phyloP scores from a whole-genome alignment of 371 early-diverging fungal genomes.

The Zancudomyces culisetae region DNA sequence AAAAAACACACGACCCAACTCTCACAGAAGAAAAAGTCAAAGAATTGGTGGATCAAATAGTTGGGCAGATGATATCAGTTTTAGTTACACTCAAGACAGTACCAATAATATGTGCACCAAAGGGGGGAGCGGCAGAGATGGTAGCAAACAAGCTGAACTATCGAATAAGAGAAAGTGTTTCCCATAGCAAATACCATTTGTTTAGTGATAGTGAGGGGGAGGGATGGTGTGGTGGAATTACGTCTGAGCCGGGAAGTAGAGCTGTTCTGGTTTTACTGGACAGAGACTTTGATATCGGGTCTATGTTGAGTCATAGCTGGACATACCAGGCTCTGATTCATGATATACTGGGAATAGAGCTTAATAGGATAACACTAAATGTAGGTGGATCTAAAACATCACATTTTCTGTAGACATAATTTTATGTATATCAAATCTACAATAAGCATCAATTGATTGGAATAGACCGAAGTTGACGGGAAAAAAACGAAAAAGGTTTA shows the following conservation, averaged over 20 bases:
- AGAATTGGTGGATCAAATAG: conserved; percentile 50
- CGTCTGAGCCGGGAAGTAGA: conserved; percentile 10
- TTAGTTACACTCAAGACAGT: conserved; percentile 69
- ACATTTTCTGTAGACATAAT: no score
- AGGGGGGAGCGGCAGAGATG: conserved; percentile 86
- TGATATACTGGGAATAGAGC: conserved; percentile 82
- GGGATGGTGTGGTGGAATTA: conserved; percentile 8
- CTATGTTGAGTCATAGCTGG: conserved; percentile 95
- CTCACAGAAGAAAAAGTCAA: conserved; percentile 65
- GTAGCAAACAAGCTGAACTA: conserved; percentile 74
- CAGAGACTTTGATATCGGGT: conserved; percentile 83
- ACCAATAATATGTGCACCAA: conserved; percentile 76
- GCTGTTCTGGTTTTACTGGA: conserved; percentile 82
- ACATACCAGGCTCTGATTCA: conserved; percentile 93
- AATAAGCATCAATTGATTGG: background rate
- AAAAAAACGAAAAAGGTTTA: conserved; percentile 46
- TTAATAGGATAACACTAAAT: conserved; percentile 55
- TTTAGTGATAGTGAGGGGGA: conserved; percentile 33
- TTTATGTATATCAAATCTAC: background rate
- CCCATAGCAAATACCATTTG: conserved; percentile 62
- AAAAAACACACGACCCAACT: conserved; percentile 52
- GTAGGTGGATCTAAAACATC: background rate
- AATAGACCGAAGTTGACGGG: conserved; percentile 47
- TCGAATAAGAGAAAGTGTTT: conserved; percentile 70
- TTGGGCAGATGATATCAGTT: conserved; percentile 70